These are phyloP conservation scores for Dichotomopilus funicola DNA, from an alignment of 2,329 filamentous ascomycete genomes.

Conservation along the genomic window DNA sequence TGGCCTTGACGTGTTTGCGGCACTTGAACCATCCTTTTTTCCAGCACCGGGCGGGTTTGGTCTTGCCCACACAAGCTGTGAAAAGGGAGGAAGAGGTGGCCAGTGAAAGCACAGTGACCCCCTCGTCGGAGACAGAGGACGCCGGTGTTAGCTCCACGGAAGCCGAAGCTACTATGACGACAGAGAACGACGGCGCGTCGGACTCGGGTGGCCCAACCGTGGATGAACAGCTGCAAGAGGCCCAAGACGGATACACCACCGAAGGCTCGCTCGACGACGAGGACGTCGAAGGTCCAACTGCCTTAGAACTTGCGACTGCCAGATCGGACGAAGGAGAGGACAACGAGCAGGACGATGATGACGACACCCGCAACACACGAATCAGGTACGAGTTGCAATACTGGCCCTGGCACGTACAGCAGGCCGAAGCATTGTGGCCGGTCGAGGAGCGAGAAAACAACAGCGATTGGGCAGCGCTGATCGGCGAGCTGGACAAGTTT, in stretches of 20 bases:
- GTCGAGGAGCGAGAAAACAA: slow-evolving; percentile 13
- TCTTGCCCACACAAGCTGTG: neutral
- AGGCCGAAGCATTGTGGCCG: slow-evolving; percentile 15
- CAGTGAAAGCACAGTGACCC: neutral
- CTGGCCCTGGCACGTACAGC: slow-evolving; percentile 17
- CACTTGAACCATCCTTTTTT: slow-evolving; percentile 21
- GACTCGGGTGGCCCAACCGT: neutral
- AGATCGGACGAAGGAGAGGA: neutral
- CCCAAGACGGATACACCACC: neutral
- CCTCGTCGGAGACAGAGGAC: neutral
- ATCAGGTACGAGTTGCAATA: slow-evolving; percentile 19
- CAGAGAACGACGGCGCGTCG: neutral
- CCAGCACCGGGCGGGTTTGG: slow-evolving; percentile 13
- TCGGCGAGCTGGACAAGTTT: slow-evolving; percentile 19
- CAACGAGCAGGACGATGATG: neutral
- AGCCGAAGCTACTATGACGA: no score
- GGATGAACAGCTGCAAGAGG: neutral
- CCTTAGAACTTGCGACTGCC: neutral
- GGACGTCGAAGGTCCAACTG: neutral
- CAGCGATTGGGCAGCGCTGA: slow-evolving; percentile 12
- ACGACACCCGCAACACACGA: neutral
- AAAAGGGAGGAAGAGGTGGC: neutral
- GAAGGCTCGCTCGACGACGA: slow-evolving; percentile 16
- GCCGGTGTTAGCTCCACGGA: no score
- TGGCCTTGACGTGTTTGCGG: slow-evolving; percentile 18